Percentiles rank a stretch among this genome's conserved stretches.
phyloP scores from a whole-genome alignment of 2,329 filamentous ascomycete species.

The Neoscytalidium dimidiatum region DNA sequence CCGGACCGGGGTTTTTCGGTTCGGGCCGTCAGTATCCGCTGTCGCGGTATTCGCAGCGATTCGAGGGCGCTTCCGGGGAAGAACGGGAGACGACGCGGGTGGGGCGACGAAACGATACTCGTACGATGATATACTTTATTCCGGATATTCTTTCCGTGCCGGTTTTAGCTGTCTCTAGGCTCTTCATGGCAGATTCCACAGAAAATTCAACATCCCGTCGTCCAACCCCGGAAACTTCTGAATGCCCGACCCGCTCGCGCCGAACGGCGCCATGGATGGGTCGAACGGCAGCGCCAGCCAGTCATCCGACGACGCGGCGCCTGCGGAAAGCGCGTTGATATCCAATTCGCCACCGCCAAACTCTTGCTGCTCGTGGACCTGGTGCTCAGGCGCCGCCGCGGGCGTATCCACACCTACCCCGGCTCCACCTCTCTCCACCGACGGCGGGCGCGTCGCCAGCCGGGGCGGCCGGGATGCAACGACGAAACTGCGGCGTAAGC shows the following conservation, averaged over 20 bases:
- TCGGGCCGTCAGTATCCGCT: background rate
- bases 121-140: background rate
- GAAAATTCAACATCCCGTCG: conserved; percentile 40
- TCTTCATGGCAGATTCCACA: conserved; percentile 42
- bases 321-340: background rate
- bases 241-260: conserved; percentile 28
- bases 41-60: no score
- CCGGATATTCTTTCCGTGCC: background rate
- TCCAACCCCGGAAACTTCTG: conserved; percentile 41
- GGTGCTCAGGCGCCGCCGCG: background rate
- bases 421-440: conserved; percentile 28
- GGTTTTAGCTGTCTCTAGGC: background rate
- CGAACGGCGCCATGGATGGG: conserved; percentile 42
- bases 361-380: background rate
- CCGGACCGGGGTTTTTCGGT: background rate
- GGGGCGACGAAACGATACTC: background rate
- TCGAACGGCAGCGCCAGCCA: conserved; percentile 42
- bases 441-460: conserved; percentile 33
- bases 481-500: conserved; percentile 39
- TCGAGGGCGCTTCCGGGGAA: no score
- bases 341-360: background rate
- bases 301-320: conserved; percentile 29
- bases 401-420: background rate
- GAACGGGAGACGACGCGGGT: no score
- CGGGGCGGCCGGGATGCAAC: conserved; percentile 38